These are phyloP conservation scores for Epichloe typhina DNA, from an alignment of 2,329 filamentous ascomycete genomes.

Conservation along the genomic window DNA sequence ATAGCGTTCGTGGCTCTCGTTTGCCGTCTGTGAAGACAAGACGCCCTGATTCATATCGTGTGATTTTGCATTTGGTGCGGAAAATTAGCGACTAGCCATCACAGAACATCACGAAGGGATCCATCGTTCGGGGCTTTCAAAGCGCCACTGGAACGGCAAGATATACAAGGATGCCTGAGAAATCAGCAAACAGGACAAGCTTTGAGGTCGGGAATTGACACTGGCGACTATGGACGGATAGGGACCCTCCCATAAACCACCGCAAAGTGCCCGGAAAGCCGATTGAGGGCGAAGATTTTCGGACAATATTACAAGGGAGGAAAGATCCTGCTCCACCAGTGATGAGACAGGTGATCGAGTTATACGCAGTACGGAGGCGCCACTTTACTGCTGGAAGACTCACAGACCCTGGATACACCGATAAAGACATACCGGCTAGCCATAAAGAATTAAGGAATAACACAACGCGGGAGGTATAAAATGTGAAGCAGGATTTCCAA, in stretches of 20 bases:
- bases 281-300: neutral
- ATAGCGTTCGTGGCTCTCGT: too few relatives aligned
- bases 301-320: neutral
- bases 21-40: too few relatives aligned
- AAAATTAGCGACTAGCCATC: neutral
- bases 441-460: too few relatives aligned
- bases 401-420: constrained; percentile 1
- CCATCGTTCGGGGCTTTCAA: neutral
- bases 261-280: too few relatives aligned
- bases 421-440: neutral
- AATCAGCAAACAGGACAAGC: neutral
- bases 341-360: neutral
- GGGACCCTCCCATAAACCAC: too few relatives aligned
- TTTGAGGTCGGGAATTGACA: neutral
- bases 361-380: neutral
- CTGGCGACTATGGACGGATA: neutral
- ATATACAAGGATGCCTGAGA: neutral
- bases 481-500: too few relatives aligned
- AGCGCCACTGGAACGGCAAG: neutral
- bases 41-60: too few relatives aligned
- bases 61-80: too few relatives aligned
- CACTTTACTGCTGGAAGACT: neutral
- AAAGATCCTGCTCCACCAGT: neutral
- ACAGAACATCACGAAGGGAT: neutral
- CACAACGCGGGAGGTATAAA: too few relatives aligned